Base-by-base conservation (phyloP, 345 rosid species). In the Salix purpurea region DNA sequence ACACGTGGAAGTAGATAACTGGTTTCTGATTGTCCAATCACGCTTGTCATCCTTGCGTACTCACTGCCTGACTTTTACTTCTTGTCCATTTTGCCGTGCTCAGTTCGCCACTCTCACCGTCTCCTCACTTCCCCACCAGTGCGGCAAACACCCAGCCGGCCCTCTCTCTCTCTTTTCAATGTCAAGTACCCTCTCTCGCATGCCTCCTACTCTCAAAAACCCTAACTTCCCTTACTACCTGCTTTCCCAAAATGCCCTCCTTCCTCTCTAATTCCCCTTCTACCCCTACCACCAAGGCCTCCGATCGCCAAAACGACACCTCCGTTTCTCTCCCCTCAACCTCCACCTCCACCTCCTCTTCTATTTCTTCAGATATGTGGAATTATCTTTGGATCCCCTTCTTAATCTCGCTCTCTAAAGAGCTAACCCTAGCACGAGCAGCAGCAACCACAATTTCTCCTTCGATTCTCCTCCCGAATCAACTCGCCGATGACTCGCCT, bases 351-450 rank as follows among this genome's bases (percentile, higher is more conserved):
- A 34, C 87, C 64, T 24, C 84, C 4, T 54, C 85, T 3, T 14
- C 83, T 3, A 18, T 80, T 2, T 39, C 77, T 19, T 40, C 85
- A 48, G 79, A 83, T 1, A 75, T 87, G 86, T 83, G 85, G 89
- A 84, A 77, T 75, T 91, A 84, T 81, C 70, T 88, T 11, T 80
- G 89, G 82, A 77, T 91, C 24, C 87, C 88, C 18, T 50, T 91
- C 30, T 71, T 88, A 56, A 69, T 91, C 70, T 76, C 84, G n/a
- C 77, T 91, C 68, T 83, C 88, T 71, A 89, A 85, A 78, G 90
- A 81, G 16, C 78, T 85, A 21, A 9, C 72, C 68, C 74, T 84
- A 10, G 86, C 78, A 44, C 79, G 80, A 48, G 82, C 84, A 0
- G 72, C 84, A 19, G 39, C 4, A 24, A 3, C 65, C n/a, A 16